These are phyloP conservation scores for Schwanniomyces polymorphus DNA, from an alignment of 805 yeast species.

Conservation along the genomic window DNA sequence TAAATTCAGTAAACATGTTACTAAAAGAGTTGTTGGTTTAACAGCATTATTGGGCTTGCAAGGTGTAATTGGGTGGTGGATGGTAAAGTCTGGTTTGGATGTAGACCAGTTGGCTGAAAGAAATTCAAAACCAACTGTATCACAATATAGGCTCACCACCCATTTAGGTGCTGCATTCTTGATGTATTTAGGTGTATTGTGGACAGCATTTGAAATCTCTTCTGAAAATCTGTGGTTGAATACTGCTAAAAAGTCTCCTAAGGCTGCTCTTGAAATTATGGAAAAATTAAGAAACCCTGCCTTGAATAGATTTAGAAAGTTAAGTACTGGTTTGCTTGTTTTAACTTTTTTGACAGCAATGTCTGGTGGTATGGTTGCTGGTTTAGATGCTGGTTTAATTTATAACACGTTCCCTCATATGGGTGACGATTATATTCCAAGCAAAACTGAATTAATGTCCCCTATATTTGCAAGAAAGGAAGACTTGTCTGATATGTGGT, in stretches of 20 bases:
- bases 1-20: slow-evolving; percentile 65
- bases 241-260: slow-evolving; percentile 46
- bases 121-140: slow-evolving; percentile 93
- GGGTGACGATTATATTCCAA: slow-evolving; percentile 85
- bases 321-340: slow-evolving; percentile 57
- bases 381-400: slow-evolving; percentile 94
- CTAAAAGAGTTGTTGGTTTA: slow-evolving; percentile 67
- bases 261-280: slow-evolving; percentile 51
- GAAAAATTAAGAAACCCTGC: slow-evolving; percentile 62
- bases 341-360: slow-evolving; percentile 87
- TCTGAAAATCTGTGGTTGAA: slow-evolving; percentile 69
- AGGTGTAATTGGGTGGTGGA: slow-evolving; percentile 99
- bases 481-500: slow-evolving; percentile 72
- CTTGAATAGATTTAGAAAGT: slow-evolving; percentile 54
- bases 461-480: slow-evolving; percentile 65
- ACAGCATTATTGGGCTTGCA: slow-evolving; percentile 83
- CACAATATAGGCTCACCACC: slow-evolving; percentile 90
- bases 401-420: slow-evolving; percentile 95
- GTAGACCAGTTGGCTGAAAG: slow-evolving; percentile 74
- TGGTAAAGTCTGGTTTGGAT: slow-evolving; percentile 95
- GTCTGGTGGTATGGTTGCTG: slow-evolving; percentile 98
- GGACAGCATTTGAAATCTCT: slow-evolving; percentile 84
- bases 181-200: slow-evolving; percentile 83
- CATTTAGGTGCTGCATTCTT: slow-evolving; percentile 92
- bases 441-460: slow-evolving; percentile 73